Evolutionary conservation across 2,329 filamentous ascomycete genomes (phyloP).

Genomic region (Ophiocordyceps robertsii): DNA sequence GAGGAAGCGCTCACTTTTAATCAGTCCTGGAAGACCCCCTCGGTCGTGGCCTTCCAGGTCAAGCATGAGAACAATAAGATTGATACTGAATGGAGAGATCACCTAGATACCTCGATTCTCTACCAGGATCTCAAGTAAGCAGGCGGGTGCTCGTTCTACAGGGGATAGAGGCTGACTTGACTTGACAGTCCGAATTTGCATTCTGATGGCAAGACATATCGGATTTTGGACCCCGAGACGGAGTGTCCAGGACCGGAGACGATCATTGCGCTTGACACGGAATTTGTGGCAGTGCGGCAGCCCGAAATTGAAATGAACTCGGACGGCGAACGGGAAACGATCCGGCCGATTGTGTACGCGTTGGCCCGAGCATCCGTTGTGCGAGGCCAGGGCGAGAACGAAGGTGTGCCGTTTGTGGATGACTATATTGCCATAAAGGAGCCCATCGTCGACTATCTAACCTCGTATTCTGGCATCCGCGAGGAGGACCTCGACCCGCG

Average conservation of each 20-base stretch:
- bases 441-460: conserved; percentile 88
- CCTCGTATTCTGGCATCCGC: conserved; percentile 83
- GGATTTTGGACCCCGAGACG: conserved; percentile 36
- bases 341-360: conserved; percentile 79
- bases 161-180: conserved; percentile 4
- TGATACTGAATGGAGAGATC: conserved; percentile 75
- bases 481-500: conserved; percentile 71
- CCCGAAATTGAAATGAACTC: conserved; percentile 95
- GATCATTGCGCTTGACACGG: conserved; percentile 83
- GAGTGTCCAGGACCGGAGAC: conserved; percentile 61
- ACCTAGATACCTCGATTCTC: conserved; percentile 71
- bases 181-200: conserved; percentile 21
- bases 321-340: conserved; percentile 82
- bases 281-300: conserved; percentile 86
- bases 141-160: neutral
- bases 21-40: conserved; percentile 82
- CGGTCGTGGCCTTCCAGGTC: conserved; percentile 74
- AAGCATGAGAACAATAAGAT: conserved; percentile 71
- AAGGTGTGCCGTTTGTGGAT: conserved; percentile 84
- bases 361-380: conserved; percentile 89
- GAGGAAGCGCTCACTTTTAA: conserved; percentile 86
- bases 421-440: conserved; percentile 92
- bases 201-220: conserved; percentile 37
- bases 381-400: conserved; percentile 61
- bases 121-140: conserved; percentile 54